These are phyloP conservation scores for Talaromyces funiculosus DNA, from an alignment of 2,329 filamentous ascomycete species.

Conservation along the genomic window DNA sequence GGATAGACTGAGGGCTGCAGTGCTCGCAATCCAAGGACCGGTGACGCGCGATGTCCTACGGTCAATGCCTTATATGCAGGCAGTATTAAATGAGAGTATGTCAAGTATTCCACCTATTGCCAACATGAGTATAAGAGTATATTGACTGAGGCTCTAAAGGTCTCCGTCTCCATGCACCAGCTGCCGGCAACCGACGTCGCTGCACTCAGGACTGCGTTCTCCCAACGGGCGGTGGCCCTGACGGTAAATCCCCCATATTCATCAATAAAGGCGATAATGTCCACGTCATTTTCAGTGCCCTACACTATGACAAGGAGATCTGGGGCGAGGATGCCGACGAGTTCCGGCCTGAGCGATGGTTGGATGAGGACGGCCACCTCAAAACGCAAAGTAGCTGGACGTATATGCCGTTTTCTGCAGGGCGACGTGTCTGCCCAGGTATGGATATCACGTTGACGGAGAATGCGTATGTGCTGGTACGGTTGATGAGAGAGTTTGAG, in stretches of 20 bases:
- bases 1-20: constrained; percentile 2
- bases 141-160: background rate
- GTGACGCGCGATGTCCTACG: background rate
- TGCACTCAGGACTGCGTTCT: constrained; percentile 15
- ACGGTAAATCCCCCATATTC: constrained; percentile 29
- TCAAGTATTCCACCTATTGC: too few species aligned
- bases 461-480: constrained; percentile 7
- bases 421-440: background rate
- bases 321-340: constrained; percentile 20
- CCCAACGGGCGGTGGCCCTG: constrained; percentile 50
- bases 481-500: constrained; percentile 6
- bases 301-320: constrained; percentile 31
- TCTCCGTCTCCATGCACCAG: constrained; percentile 3
- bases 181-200: background rate
- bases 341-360: constrained; percentile 3
- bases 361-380: background rate
- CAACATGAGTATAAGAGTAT: too few species aligned
- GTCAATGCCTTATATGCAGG: constrained; percentile 8
- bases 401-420: constrained; percentile 6
- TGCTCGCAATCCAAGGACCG: background rate
- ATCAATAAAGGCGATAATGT: constrained; percentile 23
- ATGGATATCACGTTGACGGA: constrained; percentile 1
- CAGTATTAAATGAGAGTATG: constrained; percentile 5
- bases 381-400: background rate
- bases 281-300: constrained; percentile 38